Evolutionary conservation across 2,329 filamentous ascomycete species (phyloP).

Genomic region (Botrytis deweyae): DNA sequence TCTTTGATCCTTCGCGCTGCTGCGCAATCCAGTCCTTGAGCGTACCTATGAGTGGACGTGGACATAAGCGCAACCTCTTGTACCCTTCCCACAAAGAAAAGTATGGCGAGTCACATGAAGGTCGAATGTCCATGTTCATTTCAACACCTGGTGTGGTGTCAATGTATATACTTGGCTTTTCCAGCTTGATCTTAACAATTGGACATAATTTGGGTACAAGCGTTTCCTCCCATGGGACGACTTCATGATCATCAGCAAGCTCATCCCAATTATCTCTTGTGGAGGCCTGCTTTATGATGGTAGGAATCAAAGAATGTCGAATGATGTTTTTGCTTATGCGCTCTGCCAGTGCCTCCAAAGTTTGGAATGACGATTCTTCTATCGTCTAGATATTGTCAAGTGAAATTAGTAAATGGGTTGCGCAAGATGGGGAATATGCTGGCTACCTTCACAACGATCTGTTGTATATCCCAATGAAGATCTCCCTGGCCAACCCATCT

Average conservation of each 20-base stretch:
- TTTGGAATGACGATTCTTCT: slow-evolving; percentile 58
- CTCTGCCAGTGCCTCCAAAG: slow-evolving; percentile 59
- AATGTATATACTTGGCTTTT: slow-evolving; percentile 17
- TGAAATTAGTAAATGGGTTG: neutral
- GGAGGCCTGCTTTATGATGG: slow-evolving; percentile 23
- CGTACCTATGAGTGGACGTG: slow-evolving; percentile 32
- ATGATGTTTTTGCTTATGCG: slow-evolving; percentile 49
- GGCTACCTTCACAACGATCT: slow-evolving; percentile 60
- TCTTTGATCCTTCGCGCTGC: neutral
- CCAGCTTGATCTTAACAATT: slow-evolving; percentile 10
- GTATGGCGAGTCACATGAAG: neutral
- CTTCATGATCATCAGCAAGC: neutral
- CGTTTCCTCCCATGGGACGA: neutral
- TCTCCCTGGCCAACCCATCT: slow-evolving; percentile 46
- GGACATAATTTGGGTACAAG: neutral
- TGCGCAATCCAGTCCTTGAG: slow-evolving; percentile 34
- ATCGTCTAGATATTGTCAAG: slow-evolving; percentile 46
- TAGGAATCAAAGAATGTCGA: slow-evolving; percentile 43
- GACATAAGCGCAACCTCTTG: slow-evolving; percentile 21
- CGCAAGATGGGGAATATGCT: neutral
- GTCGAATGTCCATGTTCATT: slow-evolving; percentile 4
- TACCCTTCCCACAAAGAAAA: slow-evolving; percentile 15
- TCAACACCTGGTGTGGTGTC: slow-evolving; percentile 17
- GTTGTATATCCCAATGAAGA: slow-evolving; percentile 56
- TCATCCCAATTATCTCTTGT: neutral